Evolutionary conservation across 805 yeast genomes (phyloP).

Genomic region (Candida argentea): DNA sequence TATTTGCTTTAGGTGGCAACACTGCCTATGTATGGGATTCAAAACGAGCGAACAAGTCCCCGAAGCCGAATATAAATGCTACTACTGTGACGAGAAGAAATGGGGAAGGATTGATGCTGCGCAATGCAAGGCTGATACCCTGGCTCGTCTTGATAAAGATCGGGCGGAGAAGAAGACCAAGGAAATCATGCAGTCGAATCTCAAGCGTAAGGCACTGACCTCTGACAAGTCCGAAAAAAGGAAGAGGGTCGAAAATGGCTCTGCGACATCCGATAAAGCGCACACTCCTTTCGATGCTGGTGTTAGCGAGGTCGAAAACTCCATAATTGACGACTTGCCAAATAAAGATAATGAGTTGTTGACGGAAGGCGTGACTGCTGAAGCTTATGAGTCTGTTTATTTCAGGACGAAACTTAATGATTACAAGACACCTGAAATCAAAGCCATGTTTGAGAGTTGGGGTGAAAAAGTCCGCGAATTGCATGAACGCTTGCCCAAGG

Average conservation of each 20-base stretch:
- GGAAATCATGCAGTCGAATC: constrained; percentile 6
- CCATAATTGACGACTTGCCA: constrained; percentile 10
- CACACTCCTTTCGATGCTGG: background rate
- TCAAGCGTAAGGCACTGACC: constrained; percentile 12
- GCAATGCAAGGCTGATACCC: constrained; percentile 19
- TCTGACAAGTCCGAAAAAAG: constrained; percentile 10
- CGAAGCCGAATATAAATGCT: constrained; percentile 67
- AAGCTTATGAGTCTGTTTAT: constrained; percentile 45
- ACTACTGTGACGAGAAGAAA: constrained; percentile 49
- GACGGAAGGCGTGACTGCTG: constrained; percentile 31
- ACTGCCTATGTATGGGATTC: constrained; percentile 82
- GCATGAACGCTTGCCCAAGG: constrained; percentile 6
- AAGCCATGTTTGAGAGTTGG: constrained; percentile 11
- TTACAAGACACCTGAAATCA: constrained; percentile 28
- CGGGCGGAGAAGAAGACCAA: constrained; percentile 12
- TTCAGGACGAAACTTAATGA: constrained; percentile 36
- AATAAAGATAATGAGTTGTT: constrained; percentile 36
- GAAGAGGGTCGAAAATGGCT: constrained; percentile 4
- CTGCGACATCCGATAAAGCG: constrained; percentile 1
- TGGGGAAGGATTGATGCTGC: constrained; percentile 35
- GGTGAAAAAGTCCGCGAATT: constrained; percentile 8
- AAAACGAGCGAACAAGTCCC: constrained; percentile 66
- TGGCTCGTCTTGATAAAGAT: constrained; percentile 20
- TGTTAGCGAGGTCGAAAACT: background rate
- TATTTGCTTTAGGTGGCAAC: constrained; percentile 89